These are phyloP conservation scores for Sclerotinia trifoliorum DNA, from an alignment of 2,329 filamentous ascomycete genomes.

Conservation along the genomic window DNA sequence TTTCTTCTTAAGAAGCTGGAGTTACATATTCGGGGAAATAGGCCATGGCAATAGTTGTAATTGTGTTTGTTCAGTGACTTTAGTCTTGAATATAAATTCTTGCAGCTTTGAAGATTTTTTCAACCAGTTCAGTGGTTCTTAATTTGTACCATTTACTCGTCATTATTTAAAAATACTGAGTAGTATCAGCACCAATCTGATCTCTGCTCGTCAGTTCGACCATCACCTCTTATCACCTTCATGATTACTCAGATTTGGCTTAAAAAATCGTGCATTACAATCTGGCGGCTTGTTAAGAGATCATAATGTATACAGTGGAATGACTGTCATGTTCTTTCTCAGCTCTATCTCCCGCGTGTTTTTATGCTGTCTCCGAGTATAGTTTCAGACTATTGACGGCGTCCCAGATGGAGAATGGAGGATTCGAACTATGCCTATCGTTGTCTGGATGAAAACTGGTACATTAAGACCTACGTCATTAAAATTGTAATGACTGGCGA, in stretches of 20 bases:
- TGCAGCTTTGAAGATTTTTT: no score
- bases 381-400: conserved; percentile 47
- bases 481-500: not conserved
- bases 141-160: no score
- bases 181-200: no score
- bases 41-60: conserved; percentile 30
- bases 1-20: conserved; percentile 34
- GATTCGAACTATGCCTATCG: conserved; percentile 42
- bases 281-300: not conserved
- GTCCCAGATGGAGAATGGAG: conserved; percentile 39
- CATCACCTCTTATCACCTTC: conserved; percentile 30
- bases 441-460: conserved; percentile 22
- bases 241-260: conserved; percentile 20
- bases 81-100: no score
- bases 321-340: conserved; percentile 40
- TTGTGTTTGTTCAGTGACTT: no score
- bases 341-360: conserved; percentile 40
- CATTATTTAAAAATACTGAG: no score
- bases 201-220: conserved; percentile 29
- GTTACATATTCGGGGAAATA: conserved; percentile 32
- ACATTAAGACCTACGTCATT: not conserved
- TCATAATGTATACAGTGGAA: conserved; percentile 38
- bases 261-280: not conserved
- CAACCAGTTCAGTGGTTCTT: no score
- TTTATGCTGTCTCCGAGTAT: conserved; percentile 45